Evolutionary conservation across 2,329 filamentous ascomycete genomes (phyloP).

Genomic region (Colletotrichum tropicicola): DNA sequence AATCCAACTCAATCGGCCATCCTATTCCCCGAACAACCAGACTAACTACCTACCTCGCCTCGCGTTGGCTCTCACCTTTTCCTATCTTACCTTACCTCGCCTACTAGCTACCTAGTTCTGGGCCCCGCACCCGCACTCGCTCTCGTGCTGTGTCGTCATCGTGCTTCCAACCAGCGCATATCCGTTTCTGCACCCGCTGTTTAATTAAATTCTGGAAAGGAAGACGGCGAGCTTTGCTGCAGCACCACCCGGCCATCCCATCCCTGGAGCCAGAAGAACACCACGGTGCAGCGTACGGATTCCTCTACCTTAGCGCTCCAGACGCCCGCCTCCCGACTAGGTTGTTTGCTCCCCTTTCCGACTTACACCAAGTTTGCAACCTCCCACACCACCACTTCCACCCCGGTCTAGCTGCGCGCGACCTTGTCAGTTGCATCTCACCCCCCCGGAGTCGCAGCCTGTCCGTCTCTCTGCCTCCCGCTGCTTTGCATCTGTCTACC

Average conservation of each 20-base stretch:
- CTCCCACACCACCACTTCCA: not conserved
- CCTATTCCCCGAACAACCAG: not conserved
- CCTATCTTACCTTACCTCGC: not conserved
- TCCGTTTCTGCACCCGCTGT: conserved; percentile 6
- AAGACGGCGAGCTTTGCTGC: conserved; percentile 1
- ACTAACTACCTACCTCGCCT: not conserved
- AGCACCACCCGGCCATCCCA: conserved; percentile 3
- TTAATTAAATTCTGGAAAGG: conserved; percentile 4
- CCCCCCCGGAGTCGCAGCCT: too few species aligned
- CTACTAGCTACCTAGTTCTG: not conserved
- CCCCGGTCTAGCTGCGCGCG: too few species aligned
- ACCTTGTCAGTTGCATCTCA: conserved; percentile 5
- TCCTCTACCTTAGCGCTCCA: not conserved
- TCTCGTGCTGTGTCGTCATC: conserved; percentile 27
- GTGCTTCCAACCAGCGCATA: conserved; percentile 20
- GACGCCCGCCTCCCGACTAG: conserved; percentile 1
- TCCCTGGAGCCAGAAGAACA: conserved; percentile 14
- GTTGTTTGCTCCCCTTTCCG: not conserved
- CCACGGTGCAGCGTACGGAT: not conserved
- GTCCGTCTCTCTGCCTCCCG: too few species aligned
- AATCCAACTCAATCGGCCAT: not conserved
- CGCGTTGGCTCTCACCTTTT: not conserved
- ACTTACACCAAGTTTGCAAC: conserved; percentile 15
- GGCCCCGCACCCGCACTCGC: conserved; percentile 20
- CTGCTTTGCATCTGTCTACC: too few species aligned